Percentiles rank a stretch among this genome's conserved stretches.
Conservation (phyloP, 129 eudicot genomes). For the Smallanthus sonchifolius region DNA sequence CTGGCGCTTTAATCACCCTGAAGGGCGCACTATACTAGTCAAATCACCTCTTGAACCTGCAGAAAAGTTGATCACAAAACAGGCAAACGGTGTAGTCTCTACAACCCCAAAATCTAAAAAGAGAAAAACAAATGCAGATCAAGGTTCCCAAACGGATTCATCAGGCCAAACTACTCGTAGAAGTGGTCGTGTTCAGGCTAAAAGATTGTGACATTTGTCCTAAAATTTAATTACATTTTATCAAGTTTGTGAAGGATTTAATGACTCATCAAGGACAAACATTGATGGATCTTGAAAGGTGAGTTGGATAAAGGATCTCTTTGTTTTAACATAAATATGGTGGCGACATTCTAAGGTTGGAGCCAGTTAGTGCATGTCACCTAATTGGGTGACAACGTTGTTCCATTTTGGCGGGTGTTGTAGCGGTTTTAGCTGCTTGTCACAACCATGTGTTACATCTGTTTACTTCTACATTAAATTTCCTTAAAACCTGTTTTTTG, state of each 20-base stretch:
- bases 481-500: background rate
- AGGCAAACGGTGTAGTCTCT: conserved; percentile 16
- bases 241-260: conserved; percentile 10
- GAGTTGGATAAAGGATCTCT: conserved; percentile 11
- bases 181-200: conserved; percentile 45
- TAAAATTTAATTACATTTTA: background rate
- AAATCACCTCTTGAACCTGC: conserved; percentile 20
- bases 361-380: background rate
- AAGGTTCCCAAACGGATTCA: conserved; percentile 17
- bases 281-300: conserved; percentile 10
- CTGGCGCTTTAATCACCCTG: conserved; percentile 59
- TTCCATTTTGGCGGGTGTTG: background rate
- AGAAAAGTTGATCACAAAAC: background rate
- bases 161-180: conserved; percentile 24
- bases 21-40: conserved; percentile 12
- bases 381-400: background rate
- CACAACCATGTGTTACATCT: conserved; percentile 5
- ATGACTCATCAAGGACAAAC: background rate
- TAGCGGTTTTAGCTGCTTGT: conserved; percentile 12
- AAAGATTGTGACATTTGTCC: conserved; percentile 20
- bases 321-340: background rate
- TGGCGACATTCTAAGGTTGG: background rate
- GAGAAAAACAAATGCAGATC: conserved; percentile 24
- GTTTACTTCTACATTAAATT: background rate
- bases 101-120: conserved; percentile 21